A percentile compares a stretch with the other conserved stretches of the same genome.
Evolutionary conservation across 805 yeast genomes (phyloP).

Genomic region (Candida insectorum): DNA sequence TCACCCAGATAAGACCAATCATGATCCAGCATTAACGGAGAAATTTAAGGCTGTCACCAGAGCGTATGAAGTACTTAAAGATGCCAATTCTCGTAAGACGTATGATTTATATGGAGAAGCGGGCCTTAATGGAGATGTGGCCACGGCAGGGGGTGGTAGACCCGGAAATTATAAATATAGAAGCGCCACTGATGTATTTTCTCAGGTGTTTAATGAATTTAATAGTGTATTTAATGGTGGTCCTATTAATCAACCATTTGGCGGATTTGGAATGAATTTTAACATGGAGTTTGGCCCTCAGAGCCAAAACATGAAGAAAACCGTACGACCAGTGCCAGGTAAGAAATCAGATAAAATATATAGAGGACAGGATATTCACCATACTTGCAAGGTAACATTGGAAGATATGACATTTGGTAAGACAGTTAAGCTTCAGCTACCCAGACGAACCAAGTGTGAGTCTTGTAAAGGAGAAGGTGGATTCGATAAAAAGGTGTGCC

Average conservation of each 20-base stretch:
- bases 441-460: conserved; percentile 47
- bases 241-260: conserved; percentile 4
- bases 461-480: conserved; percentile 55
- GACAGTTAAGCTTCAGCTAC: conserved; percentile 50
- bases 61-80: conserved; percentile 63
- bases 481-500: conserved; percentile 29
- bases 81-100: conserved; percentile 39
- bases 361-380: conserved; percentile 55
- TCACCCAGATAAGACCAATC: conserved; percentile 66
- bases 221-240: conserved; percentile 20
- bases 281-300: conserved; percentile 3
- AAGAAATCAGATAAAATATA: conserved; percentile 12
- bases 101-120: conserved; percentile 55
- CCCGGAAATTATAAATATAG: conserved; percentile 6
- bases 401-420: conserved; percentile 60
- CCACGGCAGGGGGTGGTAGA: conserved; percentile 1
- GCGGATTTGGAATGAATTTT: conserved; percentile 9
- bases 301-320: conserved; percentile 12
- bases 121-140: conserved; percentile 32
- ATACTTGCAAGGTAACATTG: conserved; percentile 49
- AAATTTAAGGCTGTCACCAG: conserved; percentile 59
- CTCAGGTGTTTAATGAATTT: conserved; percentile 35
- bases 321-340: conserved; percentile 19
- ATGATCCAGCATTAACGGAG: conserved; percentile 46
- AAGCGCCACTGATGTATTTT: conserved; percentile 27